Evolutionary conservation across 257 asterid genomes (phyloP), one percentile per base, ranked within the genome.

Genomic region (Capsicum rhomboideum): DNA sequence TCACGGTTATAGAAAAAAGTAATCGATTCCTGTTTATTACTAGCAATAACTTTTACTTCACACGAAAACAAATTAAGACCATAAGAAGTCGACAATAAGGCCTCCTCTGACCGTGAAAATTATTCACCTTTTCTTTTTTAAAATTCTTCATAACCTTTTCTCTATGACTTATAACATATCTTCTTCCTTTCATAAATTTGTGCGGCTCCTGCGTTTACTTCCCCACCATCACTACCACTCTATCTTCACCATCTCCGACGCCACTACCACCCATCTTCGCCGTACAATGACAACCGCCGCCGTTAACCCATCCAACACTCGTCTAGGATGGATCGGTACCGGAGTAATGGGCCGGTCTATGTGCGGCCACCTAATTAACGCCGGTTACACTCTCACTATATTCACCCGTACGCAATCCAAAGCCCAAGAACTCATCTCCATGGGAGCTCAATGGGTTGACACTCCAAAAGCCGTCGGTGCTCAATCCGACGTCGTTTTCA

Each of bases 341-440:
- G 98, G 98, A 80, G 98, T 96, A 1, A 94, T 96, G 98, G 99
- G 99, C 58, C 80, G 90, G 4, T 94, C 97, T 79, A 95, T 94
- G 99, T 94, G 99, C 91, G 83, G 92, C 54, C 97, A 94, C 82
- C 90, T 94, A 78, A 91, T 96, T 90, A 93, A 92, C 56, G 98
- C 95, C 89, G 98, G 99, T 86, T 96, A 92, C 92, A 71, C 91
- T 7, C 87, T 94, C 88, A 93, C 96, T 14, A 80, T 95, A 86
- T 94, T 88, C 92, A 95, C 97, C 84, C 96, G 99, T 61, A 95
- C 97, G 75, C 87, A 82, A n/a, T 90, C 98, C 87, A 94, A 94
- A 82, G 99, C 98, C 69, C 92, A 93, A 34, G 56, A 95, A 31
- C 87, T 95, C 2, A 93, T 95, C 87, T 91, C 97, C 67, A 77